These are phyloP conservation scores for Monosporascus sp. DNA, from an alignment of 2,329 filamentous ascomycete genomes.

Conservation along the genomic window DNA sequence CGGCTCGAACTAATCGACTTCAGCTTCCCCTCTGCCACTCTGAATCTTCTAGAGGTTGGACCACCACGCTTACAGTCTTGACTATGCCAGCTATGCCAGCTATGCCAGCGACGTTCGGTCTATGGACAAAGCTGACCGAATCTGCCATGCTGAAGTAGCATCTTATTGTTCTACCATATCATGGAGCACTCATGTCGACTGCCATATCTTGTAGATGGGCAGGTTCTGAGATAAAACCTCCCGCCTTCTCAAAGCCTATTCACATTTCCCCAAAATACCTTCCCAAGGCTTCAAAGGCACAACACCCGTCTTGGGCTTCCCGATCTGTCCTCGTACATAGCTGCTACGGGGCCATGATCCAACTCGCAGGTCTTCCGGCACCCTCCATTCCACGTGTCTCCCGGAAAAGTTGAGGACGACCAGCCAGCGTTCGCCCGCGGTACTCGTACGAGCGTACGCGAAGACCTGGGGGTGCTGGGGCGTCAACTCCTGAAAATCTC, in stretches of 20 bases:
- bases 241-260: slow-evolving; percentile 1
- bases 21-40: too few relatives aligned
- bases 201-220: too few relatives aligned
- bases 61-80: too few relatives aligned
- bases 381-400: slow-evolving; percentile 16
- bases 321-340: slow-evolving; percentile 15
- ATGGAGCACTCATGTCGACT: too few relatives aligned
- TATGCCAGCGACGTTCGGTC: too few relatives aligned
- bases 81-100: too few relatives aligned
- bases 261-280: slow-evolving; percentile 17
- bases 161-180: too few relatives aligned
- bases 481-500: slow-evolving; percentile 40
- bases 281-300: slow-evolving; percentile 22
- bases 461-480: slow-evolving; percentile 16
- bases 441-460: slow-evolving; percentile 19
- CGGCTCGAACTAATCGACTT: too few relatives aligned
- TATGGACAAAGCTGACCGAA: too few relatives aligned
- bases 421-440: slow-evolving; percentile 20
- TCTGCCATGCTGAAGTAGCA: too few relatives aligned
- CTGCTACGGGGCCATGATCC: slow-evolving; percentile 17
- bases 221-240: not conserved
- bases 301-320: slow-evolving; percentile 12
- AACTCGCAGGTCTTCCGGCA: slow-evolving; percentile 16
- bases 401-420: slow-evolving; percentile 25
- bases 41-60: too few relatives aligned